These are phyloP conservation scores for Tylopilus plumbeoviolaceoides DNA, from an alignment of 768 basidiomycete genomes.

Conservation along the genomic window DNA sequence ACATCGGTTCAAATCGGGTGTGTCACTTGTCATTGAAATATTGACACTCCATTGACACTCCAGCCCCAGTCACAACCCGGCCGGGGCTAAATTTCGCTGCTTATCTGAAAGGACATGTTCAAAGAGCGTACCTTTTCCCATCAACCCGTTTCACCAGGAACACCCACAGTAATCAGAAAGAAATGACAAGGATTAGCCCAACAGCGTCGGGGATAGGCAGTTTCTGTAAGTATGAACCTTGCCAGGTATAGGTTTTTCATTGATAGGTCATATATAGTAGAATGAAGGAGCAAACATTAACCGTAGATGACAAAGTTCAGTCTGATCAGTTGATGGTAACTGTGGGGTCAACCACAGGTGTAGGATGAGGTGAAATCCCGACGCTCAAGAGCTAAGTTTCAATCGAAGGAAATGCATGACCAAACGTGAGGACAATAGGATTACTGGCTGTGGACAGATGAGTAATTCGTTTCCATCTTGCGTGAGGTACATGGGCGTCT, in stretches of 20 bases:
- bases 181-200: conserved; percentile 1
- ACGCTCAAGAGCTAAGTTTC: not conserved
- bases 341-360: not conserved
- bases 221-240: not conserved
- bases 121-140: not conserved
- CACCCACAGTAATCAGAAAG: not conserved
- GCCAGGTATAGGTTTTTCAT: not conserved
- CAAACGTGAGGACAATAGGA: conserved; percentile 8
- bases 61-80: not conserved
- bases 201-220: not conserved
- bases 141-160: not conserved
- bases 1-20: not conserved
- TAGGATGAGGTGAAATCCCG: not conserved
- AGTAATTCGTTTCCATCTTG: conserved; percentile 25
- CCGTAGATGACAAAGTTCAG: not conserved
- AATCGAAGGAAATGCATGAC: not conserved
- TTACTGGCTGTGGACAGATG: conserved; percentile 10
- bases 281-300: conserved; percentile 8
- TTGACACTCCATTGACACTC: no score
- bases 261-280: conserved; percentile 2
- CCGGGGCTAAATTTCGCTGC: not conserved
- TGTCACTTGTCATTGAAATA: not conserved
- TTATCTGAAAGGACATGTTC: not conserved
- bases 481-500: conserved; percentile 23
- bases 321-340: not conserved